These are phyloP conservation scores for Prunus yedoensis DNA, from an alignment of 331 rosid genomes.

Conservation along the genomic window DNA sequence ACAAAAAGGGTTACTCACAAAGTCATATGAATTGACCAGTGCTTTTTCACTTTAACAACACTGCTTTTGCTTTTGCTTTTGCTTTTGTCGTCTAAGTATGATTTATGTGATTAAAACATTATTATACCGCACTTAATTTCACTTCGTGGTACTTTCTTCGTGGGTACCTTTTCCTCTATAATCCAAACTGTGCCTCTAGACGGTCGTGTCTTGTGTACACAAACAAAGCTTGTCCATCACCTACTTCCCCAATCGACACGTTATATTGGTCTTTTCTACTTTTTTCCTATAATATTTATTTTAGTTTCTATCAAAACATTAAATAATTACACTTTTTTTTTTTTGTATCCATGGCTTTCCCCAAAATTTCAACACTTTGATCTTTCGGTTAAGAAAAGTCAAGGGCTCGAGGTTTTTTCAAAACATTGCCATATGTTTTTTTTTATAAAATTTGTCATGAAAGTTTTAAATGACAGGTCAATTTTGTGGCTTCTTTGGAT, in stretches of 20 bases:
- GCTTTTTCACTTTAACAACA: neutral
- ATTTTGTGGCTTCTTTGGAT: constrained; percentile 27
- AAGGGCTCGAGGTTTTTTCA: neutral
- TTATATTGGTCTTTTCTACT: constrained; percentile 26
- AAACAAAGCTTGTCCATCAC: constrained; percentile 18
- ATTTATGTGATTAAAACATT: neutral
- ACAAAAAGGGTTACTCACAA: neutral
- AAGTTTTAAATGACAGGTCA: neutral
- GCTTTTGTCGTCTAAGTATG: neutral
- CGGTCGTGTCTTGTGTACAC: constrained; percentile 18
- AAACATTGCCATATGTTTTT: no score
- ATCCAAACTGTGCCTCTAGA: constrained; percentile 15
- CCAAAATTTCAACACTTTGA: constrained; percentile 18
- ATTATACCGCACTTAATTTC: neutral
- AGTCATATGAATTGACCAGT: neutral
- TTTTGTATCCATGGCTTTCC: constrained; percentile 4
- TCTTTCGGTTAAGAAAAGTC: neutral
- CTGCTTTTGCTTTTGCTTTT: no score
- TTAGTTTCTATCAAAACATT: no score
- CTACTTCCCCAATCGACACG: constrained; percentile 34
- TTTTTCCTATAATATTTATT: neutral
- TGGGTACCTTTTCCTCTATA: neutral
- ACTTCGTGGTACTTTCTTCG: constrained; percentile 19
- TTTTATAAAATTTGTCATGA: no score
- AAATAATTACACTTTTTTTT: neutral